A percentile compares a stretch with the other conserved stretches of the same genome.
Evolutionary conservation across 495 filamentous ascomycete species (phyloP).

Genomic region (Thermochaetoides thermophila): DNA sequence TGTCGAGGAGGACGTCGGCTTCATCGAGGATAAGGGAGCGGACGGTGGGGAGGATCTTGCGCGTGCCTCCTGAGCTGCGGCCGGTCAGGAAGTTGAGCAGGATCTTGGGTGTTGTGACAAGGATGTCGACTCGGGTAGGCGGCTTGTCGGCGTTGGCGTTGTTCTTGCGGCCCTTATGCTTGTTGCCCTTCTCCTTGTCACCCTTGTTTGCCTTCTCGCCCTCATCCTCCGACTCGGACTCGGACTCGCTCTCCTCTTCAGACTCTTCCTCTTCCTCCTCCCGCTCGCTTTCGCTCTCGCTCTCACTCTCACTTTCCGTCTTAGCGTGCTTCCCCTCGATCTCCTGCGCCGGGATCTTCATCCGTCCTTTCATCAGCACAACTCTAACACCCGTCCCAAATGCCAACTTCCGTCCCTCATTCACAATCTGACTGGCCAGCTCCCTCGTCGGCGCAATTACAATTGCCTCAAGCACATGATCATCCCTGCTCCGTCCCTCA

Average conservation of each 20-base stretch:
- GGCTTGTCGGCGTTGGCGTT: slow-evolving; percentile 19
- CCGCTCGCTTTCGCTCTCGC: slow-evolving; percentile 29
- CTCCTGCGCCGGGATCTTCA: slow-evolving; percentile 45
- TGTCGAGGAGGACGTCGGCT: slow-evolving; percentile 86
- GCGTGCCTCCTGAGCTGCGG: slow-evolving; percentile 23
- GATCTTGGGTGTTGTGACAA: slow-evolving; percentile 76
- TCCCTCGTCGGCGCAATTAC: slow-evolving; percentile 88
- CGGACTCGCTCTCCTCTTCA: slow-evolving; percentile 21
- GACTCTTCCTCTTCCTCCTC: slow-evolving; percentile 5
- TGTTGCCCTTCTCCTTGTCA: slow-evolving; percentile 8
- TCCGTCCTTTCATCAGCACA: slow-evolving; percentile 70
- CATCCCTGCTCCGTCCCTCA: slow-evolving; percentile 13
- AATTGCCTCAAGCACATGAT: slow-evolving; percentile 48
- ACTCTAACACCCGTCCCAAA: slow-evolving; percentile 66
- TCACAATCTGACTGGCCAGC: slow-evolving; percentile 80
- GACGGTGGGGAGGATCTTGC: slow-evolving; percentile 44
- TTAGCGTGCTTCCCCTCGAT: slow-evolving; percentile 17
- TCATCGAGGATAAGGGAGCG: slow-evolving; percentile 73
- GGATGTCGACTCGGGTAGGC: slow-evolving; percentile 57
- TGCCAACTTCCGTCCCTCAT: slow-evolving; percentile 73
- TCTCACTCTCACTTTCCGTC: slow-evolving; percentile 8
- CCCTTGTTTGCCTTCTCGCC: slow-evolving; percentile 21
- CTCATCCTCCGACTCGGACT: slow-evolving; percentile 21
- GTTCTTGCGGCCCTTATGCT: not conserved
- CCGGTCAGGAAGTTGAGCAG: slow-evolving; percentile 59